Evolutionary conservation across 495 filamentous ascomycete genomes (phyloP).

Genomic region (Xylaria grammica): DNA sequence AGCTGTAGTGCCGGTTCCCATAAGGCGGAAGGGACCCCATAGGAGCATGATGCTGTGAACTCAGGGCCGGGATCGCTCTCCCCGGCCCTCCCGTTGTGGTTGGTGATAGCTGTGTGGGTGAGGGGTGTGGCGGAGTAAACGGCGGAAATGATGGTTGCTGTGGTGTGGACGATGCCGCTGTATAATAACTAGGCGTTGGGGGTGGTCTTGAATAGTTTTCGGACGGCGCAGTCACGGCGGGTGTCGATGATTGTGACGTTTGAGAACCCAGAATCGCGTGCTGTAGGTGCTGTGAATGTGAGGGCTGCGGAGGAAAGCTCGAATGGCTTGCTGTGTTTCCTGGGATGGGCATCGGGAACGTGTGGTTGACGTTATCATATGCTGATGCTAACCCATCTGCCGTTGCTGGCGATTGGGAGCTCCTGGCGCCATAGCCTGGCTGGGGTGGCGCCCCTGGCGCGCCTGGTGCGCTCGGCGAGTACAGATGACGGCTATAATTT

Average conservation of each 20-base stretch:
- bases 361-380: constrained; percentile 38
- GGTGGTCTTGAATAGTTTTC: constrained; percentile 69
- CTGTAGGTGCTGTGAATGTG: constrained; percentile 31
- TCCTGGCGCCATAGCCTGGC: constrained; percentile 38
- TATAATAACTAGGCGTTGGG: constrained; percentile 61
- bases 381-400: constrained; percentile 34
- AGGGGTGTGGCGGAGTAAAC: constrained; percentile 55
- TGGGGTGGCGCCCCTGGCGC: constrained; percentile 18
- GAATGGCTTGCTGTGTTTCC: constrained; percentile 35
- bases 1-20: constrained; percentile 28
- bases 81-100: constrained; percentile 59
- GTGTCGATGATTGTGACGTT: constrained; percentile 61
- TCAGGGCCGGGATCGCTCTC: constrained; percentile 61
- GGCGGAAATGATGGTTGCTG: constrained; percentile 64
- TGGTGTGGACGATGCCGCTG: constrained; percentile 64
- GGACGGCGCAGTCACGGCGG: constrained; percentile 63
- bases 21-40: constrained; percentile 53
- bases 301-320: constrained; percentile 31
- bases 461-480: constrained; percentile 56
- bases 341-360: constrained; percentile 42
- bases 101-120: constrained; percentile 64
- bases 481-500: constrained; percentile 52
- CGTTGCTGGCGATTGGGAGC: constrained; percentile 40
- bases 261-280: constrained; percentile 36
- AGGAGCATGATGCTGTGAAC: constrained; percentile 49